Evolutionary conservation across 768 basidiomycete genomes (phyloP).

Genomic region (Hysterangium stoloniferum): DNA sequence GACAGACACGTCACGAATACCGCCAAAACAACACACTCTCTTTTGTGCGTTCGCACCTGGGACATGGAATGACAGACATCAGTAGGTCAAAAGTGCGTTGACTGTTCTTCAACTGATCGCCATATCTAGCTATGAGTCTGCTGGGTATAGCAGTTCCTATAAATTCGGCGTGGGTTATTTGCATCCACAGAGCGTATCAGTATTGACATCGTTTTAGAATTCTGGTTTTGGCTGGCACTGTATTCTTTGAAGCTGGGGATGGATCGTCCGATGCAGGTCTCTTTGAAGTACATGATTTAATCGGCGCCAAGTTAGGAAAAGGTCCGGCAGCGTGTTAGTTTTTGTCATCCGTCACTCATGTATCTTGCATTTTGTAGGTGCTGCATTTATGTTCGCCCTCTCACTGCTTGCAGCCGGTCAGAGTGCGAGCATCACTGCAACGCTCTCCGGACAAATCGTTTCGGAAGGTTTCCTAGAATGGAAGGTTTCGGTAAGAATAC

Average conservation of each 20-base stretch:
- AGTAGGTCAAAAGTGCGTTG: slow-evolving; percentile 12
- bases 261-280: slow-evolving; percentile 27
- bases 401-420: slow-evolving; percentile 41
- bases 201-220: too few species aligned
- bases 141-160: slow-evolving; percentile 40
- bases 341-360: background rate
- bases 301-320: slow-evolving; percentile 32
- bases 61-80: slow-evolving; percentile 40
- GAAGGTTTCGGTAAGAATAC: slow-evolving; percentile 32
- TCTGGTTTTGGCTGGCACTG: slow-evolving; percentile 34
- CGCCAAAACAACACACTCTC: slow-evolving; percentile 26
- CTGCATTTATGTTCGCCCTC: slow-evolving; percentile 39
- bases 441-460: slow-evolving; percentile 41
- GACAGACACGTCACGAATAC: slow-evolving; percentile 8
- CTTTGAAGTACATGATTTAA: slow-evolving; percentile 34
- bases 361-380: slow-evolving; percentile 16
- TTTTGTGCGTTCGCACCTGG: slow-evolving; percentile 34
- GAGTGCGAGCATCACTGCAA: slow-evolving; percentile 42
- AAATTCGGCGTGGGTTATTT: slow-evolving; percentile 32
- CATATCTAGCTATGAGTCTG: slow-evolving; percentile 24
- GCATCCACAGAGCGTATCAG: background rate
- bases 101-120: background rate
- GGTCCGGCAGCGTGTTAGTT: slow-evolving; percentile 18
- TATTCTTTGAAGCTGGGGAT: slow-evolving; percentile 25
- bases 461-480: slow-evolving; percentile 43